Evolutionary conservation across 2,329 filamentous ascomycete species (phyloP).

Genomic region (Phaeosphaeria sp.): DNA sequence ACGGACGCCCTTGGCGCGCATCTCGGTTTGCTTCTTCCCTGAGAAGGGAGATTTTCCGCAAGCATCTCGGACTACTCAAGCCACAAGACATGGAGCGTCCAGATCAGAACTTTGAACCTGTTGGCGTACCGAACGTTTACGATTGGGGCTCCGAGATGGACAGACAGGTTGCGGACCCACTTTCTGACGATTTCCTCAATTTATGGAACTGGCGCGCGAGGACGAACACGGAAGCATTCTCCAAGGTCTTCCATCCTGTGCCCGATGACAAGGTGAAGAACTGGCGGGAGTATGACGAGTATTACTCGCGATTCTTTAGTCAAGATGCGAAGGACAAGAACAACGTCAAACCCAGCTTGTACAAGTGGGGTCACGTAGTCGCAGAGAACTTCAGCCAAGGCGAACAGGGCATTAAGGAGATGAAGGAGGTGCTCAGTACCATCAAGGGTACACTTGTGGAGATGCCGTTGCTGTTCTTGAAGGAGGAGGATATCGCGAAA

Average conservation of each 20-base stretch:
- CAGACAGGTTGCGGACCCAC: conserved; percentile 72
- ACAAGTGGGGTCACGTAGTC: conserved; percentile 87
- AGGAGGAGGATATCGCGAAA: conserved; percentile 85
- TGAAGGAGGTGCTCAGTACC: conserved; percentile 72
- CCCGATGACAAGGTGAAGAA: conserved; percentile 71
- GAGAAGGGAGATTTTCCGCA: conserved; percentile 85
- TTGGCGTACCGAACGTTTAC: conserved; percentile 62
- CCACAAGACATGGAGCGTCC: conserved; percentile 72
- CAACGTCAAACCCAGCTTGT: conserved; percentile 61
- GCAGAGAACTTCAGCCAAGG: conserved; percentile 55
- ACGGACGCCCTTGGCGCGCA: conserved; percentile 73
- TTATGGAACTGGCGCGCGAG: conserved; percentile 77
- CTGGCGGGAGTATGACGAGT: conserved; percentile 76
- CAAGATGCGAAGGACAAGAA: conserved; percentile 50
- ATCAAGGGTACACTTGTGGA: conserved; percentile 73
- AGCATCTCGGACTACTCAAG: conserved; percentile 84
- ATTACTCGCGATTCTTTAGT: conserved; percentile 71
- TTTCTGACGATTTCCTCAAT: conserved; percentile 70
- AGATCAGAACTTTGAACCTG: conserved; percentile 63
- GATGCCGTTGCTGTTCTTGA: conserved; percentile 89
- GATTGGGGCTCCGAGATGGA: conserved; percentile 57
- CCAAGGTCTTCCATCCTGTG: conserved; percentile 80
- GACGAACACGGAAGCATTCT: conserved; percentile 81
- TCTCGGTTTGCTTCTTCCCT: conserved; percentile 80
- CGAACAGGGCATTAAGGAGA: conserved; percentile 52